Conservation (phyloP, 768 basidiomycete species). For the Rossbeevera mucosa region DNA sequence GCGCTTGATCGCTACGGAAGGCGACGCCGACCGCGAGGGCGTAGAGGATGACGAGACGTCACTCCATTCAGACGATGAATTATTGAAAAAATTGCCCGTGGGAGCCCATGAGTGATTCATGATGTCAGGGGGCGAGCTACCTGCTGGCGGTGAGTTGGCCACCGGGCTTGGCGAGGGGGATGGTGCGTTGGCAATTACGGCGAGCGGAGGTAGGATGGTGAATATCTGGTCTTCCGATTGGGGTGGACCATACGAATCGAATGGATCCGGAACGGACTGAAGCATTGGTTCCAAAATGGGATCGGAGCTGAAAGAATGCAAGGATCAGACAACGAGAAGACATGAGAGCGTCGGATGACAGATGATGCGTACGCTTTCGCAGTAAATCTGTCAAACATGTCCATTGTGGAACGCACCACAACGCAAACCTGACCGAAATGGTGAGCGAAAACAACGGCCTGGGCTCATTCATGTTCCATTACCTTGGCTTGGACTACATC, state of each 20-base stretch:
- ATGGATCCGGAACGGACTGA: constrained; percentile 86
- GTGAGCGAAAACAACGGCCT: constrained; percentile 8
- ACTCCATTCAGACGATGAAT: constrained; percentile 56
- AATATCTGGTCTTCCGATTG: constrained; percentile 90
- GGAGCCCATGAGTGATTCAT: constrained; percentile 49
- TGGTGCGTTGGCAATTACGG: constrained; percentile 61
- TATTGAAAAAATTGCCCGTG: constrained; percentile 43
- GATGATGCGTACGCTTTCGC: constrained; percentile 69
- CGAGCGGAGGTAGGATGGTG: constrained; percentile 84
- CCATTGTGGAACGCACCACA: constrained; percentile 85
- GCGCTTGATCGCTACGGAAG: constrained; percentile 38
- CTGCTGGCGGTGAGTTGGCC: constrained; percentile 38
- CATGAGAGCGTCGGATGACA: constrained; percentile 1
- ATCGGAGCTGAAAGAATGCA: constrained; percentile 55
- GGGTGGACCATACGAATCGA: constrained; percentile 86
- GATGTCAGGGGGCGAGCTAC: constrained; percentile 33
- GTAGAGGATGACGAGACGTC: constrained; percentile 36
- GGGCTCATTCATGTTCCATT: constrained; percentile 6
- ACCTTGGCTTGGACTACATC: constrained; percentile 85
- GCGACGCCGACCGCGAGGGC: constrained; percentile 50
- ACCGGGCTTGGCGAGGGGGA: constrained; percentile 61
- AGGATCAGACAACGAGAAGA: constrained; percentile 8
- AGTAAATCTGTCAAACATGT: constrained; percentile 84
- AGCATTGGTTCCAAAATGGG: constrained; percentile 89
- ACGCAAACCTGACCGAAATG: constrained; percentile 57